Conservation (phyloP, 2,329 filamentous ascomycete genomes). For the Peltaster fructicola region DNA sequence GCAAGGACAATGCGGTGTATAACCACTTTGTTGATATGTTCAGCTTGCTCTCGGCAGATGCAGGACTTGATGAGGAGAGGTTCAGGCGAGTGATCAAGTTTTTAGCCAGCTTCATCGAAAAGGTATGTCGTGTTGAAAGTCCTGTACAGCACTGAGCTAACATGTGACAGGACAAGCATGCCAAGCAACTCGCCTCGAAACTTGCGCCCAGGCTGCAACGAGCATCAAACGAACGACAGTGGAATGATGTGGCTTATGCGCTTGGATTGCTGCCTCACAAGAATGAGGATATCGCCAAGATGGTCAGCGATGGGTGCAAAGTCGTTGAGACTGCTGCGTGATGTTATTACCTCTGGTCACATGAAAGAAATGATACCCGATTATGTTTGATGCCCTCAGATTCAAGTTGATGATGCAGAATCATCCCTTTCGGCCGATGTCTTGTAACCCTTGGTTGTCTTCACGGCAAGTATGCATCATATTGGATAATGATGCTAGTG, state of each 20-base stretch:
- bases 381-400: too few relatives aligned
- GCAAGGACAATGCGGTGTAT: slow-evolving; percentile 97
- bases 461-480: too few relatives aligned
- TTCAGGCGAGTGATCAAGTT: slow-evolving; percentile 82
- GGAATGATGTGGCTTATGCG: slow-evolving; percentile 93
- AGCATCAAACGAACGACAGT: slow-evolving; percentile 85
- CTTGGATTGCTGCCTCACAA: slow-evolving; percentile 80
- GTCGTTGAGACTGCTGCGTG: slow-evolving; percentile 25
- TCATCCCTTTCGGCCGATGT: too few relatives aligned
- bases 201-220: slow-evolving; percentile 68
- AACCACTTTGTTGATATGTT: slow-evolving; percentile 99
- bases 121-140: slow-evolving; percentile 40
- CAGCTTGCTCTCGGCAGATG: slow-evolving; percentile 70
- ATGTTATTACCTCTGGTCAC: neutral
- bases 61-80: slow-evolving; percentile 63
- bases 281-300: slow-evolving; percentile 72
- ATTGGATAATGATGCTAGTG: too few relatives aligned
- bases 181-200: slow-evolving; percentile 84
- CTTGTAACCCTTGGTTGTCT: too few relatives aligned
- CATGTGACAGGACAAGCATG: slow-evolving; percentile 67
- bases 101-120: slow-evolving; percentile 88
- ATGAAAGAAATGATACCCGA: neutral
- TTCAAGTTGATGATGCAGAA: too few relatives aligned
- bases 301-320: slow-evolving; percentile 55
- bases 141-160: slow-evolving; percentile 1